A percentile compares a stretch with the other conserved stretches of the same genome.
Conservation (phyloP, 1,284 basidiomycete genomes). For the Trichosporon sp. region DNA sequence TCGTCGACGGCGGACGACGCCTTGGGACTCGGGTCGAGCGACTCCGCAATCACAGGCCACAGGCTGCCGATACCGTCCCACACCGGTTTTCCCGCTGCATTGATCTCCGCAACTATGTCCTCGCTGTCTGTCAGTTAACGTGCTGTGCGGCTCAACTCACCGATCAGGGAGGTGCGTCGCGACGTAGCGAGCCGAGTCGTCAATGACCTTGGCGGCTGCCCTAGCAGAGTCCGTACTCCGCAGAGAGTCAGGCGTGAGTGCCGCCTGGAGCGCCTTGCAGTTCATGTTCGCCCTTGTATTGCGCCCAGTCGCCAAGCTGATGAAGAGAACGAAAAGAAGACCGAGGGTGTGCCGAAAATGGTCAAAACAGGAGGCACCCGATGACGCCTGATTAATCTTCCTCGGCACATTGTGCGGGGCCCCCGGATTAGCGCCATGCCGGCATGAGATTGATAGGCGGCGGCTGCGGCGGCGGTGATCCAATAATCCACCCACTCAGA, state of each 20-base stretch:
- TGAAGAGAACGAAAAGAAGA: background rate
- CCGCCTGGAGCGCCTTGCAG: slow-evolving; percentile 3
- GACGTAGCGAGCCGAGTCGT: slow-evolving; percentile 25
- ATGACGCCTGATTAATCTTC: background rate
- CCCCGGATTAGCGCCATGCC: slow-evolving; percentile 3
- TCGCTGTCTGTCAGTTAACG: slow-evolving; percentile 13
- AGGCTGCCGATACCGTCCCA: slow-evolving; percentile 3
- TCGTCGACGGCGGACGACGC: slow-evolving; percentile 9
- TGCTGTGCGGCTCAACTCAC: slow-evolving; percentile 17
- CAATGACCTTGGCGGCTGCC: slow-evolving; percentile 11
- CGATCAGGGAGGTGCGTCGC: slow-evolving; percentile 29
- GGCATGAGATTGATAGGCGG: background rate
- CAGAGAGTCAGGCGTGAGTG: background rate
- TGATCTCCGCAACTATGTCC: slow-evolving; percentile 15
- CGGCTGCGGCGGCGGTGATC: background rate
- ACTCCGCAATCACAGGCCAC: slow-evolving; percentile 8
- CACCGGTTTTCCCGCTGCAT: slow-evolving; percentile 12
- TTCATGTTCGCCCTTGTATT: slow-evolving; percentile 6
- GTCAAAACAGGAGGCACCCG: background rate
- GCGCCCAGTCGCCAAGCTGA: background rate
- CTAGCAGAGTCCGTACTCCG: slow-evolving; percentile 15
- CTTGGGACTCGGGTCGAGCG: slow-evolving; percentile 3
- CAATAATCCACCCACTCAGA: too few species aligned
- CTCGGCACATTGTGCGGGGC: background rate
- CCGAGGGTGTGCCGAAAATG: background rate